These are phyloP conservation scores for Paraphoma sp. DNA, from an alignment of 2,329 filamentous ascomycete species.

Conservation along the genomic window DNA sequence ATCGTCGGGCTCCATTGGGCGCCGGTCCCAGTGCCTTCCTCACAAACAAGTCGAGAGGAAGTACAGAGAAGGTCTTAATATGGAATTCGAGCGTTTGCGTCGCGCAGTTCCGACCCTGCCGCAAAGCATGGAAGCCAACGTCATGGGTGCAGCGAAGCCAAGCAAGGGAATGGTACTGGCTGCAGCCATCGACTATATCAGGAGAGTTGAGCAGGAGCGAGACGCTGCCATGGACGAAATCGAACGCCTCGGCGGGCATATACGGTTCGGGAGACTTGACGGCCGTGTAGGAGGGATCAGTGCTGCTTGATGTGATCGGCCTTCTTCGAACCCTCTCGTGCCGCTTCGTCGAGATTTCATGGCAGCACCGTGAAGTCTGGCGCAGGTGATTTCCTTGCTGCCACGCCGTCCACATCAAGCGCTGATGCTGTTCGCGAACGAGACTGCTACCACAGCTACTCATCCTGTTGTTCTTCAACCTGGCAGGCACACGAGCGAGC, in stretches of 20 bases:
- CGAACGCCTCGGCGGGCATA: constrained; percentile 10
- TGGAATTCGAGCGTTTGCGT: constrained; percentile 36
- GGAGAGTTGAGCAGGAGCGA: constrained; percentile 36
- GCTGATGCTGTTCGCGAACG: background rate
- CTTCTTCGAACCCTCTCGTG: background rate
- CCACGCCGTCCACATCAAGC: background rate
- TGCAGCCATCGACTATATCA: constrained; percentile 43
- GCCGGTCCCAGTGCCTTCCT: constrained; percentile 26
- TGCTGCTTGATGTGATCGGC: background rate
- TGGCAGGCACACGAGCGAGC: no score
- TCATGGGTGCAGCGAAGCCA: constrained; percentile 38
- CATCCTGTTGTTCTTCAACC: no score
- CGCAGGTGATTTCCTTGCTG: background rate
- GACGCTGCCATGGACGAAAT: constrained; percentile 33
- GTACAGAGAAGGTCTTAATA: constrained; percentile 39
- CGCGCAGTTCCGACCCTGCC: constrained; percentile 37
- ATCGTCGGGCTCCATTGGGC: background rate
- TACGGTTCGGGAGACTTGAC: background rate
- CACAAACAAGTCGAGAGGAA: constrained; percentile 47
- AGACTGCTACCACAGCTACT: no score
- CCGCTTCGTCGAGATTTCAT: background rate
- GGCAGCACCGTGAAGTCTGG: background rate
- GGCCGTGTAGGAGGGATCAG: background rate
- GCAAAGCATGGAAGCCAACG: constrained; percentile 31
- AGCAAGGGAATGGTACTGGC: constrained; percentile 43